phyloP scores from a whole-genome alignment of 2,329 filamentous ascomycete species.

The Colletotrichum phormii region DNA sequence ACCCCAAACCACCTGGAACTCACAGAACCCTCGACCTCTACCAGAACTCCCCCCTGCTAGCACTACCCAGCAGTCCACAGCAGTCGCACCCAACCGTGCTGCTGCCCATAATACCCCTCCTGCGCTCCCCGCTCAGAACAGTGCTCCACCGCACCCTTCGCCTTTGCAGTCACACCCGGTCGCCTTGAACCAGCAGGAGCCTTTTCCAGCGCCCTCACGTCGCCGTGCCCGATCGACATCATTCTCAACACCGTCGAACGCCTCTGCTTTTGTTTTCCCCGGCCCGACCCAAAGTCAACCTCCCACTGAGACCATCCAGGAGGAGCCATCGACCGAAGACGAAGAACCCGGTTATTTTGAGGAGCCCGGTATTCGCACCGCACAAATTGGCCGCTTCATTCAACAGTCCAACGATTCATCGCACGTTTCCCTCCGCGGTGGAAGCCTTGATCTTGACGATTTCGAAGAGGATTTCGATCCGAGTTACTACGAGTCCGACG shows the following conservation, averaged over 20 bases:
- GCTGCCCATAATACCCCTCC: conserved; percentile 22
- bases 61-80: conserved; percentile 7
- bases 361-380: conserved; percentile 25
- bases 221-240: conserved; percentile 30
- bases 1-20: background rate
- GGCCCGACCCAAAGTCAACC: background rate
- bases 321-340: conserved; percentile 4
- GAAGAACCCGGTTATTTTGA: conserved; percentile 21
- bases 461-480: conserved; percentile 27
- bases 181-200: conserved; percentile 27
- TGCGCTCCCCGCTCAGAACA: conserved; percentile 16
- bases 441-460: conserved; percentile 17
- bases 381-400: conserved; percentile 22
- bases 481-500: conserved; percentile 31
- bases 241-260: conserved; percentile 13
- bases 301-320: conserved; percentile 8
- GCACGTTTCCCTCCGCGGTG: conserved; percentile 18
- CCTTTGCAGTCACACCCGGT: conserved; percentile 35
- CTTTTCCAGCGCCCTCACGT: conserved; percentile 13
- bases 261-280: background rate
- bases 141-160: conserved; percentile 33
- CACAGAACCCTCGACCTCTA: conserved; percentile 13
- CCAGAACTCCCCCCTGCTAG: conserved; percentile 28
- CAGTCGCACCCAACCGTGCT: conserved; percentile 15
- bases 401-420: conserved; percentile 22